phyloP scores from a whole-genome alignment of 345 rosid genomes.

The Rhizophora apiculata region DNA sequence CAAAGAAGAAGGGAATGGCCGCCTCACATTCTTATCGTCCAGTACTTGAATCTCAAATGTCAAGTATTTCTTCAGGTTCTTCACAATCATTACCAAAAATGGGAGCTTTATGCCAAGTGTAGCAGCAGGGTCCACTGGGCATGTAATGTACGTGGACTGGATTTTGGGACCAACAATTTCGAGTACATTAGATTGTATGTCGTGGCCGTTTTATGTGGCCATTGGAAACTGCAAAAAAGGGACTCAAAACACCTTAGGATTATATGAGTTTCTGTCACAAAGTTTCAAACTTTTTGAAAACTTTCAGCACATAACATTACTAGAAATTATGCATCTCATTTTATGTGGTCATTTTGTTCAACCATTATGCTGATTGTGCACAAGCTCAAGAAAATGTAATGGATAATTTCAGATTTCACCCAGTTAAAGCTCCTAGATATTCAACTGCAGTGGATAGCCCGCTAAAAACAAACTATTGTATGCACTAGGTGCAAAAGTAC shows the following conservation, averaged over 20 bases:
- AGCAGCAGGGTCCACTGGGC: conserved; percentile 84
- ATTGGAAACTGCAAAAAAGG: conserved; percentile 53
- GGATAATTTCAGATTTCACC: too few species aligned
- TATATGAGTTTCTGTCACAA: too few species aligned
- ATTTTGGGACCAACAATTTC: conserved; percentile 83
- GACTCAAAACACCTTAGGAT: neutral
- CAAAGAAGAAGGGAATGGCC: conserved; percentile 26
- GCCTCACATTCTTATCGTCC: conserved; percentile 93
- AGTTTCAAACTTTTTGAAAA: too few species aligned
- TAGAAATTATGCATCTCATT: too few species aligned
- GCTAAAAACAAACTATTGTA: too few species aligned
- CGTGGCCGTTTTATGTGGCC: conserved; percentile 88
- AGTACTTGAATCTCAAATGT: conserved; percentile 93
- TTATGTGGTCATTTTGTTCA: too few species aligned
- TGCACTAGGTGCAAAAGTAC: too few species aligned
- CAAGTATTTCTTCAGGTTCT: conserved; percentile 88
- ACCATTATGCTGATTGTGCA: too few species aligned
- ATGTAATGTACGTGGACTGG: conserved; percentile 89
- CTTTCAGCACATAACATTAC: too few species aligned
- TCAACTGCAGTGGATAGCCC: too few species aligned
- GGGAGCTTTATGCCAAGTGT: conserved; percentile 97
- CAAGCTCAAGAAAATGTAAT: too few species aligned
- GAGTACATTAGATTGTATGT: conserved; percentile 83
- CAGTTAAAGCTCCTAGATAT: too few species aligned
- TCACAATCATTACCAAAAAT: conserved; percentile 85